Percentiles rank a stretch among this genome's conserved stretches.
Conservation (phyloP, 805 yeast species). For the Limtongia smithiae region DNA sequence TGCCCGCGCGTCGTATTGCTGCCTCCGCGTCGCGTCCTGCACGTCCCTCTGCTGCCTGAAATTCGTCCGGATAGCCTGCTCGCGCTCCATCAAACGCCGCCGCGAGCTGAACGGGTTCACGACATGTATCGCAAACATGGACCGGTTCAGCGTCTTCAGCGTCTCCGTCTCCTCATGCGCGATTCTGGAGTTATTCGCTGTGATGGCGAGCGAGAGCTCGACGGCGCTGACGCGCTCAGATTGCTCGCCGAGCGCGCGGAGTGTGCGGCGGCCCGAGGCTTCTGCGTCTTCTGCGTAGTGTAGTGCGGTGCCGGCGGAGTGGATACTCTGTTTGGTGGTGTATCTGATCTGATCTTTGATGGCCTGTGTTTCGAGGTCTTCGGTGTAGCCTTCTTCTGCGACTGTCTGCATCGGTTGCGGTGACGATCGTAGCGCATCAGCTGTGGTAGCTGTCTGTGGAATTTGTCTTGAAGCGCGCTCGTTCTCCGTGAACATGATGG, state of each 20-base stretch:
- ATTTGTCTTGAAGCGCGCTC: too few relatives aligned
- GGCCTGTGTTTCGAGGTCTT: slow-evolving; percentile 82
- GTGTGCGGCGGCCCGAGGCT: slow-evolving; percentile 68
- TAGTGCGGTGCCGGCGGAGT: slow-evolving; percentile 79
- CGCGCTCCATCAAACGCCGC: slow-evolving; percentile 67
- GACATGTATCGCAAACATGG: slow-evolving; percentile 74
- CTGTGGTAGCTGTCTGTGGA: too few relatives aligned
- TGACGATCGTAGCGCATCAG: too few relatives aligned
- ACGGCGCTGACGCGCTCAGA: slow-evolving; percentile 77
- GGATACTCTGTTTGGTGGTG: slow-evolving; percentile 80
- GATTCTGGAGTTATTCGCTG: slow-evolving; percentile 73
- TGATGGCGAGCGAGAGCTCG: slow-evolving; percentile 69
- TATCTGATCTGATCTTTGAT: slow-evolving; percentile 78
- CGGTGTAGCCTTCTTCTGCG: slow-evolving; percentile 31
- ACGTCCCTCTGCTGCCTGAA: slow-evolving; percentile 58
- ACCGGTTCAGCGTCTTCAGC: slow-evolving; percentile 71
- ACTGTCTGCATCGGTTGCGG: too few relatives aligned
- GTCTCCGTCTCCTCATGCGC: slow-evolving; percentile 81
- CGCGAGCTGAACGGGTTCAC: slow-evolving; percentile 86
- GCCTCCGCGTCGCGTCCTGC: slow-evolving; percentile 57
- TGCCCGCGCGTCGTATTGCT: slow-evolving; percentile 60
- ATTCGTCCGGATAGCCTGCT: slow-evolving; percentile 59
- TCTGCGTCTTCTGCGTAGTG: slow-evolving; percentile 69
- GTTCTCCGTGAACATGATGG: slow-evolving; percentile 1
- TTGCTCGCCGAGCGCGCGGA: slow-evolving; percentile 90